A percentile compares a stretch with the other conserved stretches of the same genome.
Conservation (phyloP, 108 stramenopile species). For the Ochromonas danica region DNA sequence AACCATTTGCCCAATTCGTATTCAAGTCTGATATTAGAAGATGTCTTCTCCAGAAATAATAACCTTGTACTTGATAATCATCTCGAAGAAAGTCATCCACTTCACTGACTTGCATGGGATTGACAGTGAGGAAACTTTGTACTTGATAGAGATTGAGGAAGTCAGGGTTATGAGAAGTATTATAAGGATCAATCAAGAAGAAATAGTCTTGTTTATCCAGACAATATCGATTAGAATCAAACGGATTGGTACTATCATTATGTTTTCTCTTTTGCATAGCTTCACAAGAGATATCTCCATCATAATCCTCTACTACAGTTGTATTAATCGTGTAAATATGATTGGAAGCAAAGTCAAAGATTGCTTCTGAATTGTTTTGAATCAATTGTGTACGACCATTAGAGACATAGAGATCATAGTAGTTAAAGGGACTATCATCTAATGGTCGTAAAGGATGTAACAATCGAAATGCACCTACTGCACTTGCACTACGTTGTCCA, state of each 20-base stretch:
- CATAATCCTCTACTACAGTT: neutral
- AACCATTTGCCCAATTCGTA: neutral
- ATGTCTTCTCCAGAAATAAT: neutral
- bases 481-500: neutral
- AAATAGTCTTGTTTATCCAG: slow-evolving; percentile 4
- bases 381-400: neutral
- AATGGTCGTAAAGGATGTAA: neutral
- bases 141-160: neutral
- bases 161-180: neutral
- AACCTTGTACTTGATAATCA: too few species aligned
- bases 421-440: neutral
- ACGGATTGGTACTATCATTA: too few species aligned
- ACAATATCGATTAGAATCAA: neutral
- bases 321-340: neutral
- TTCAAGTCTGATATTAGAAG: neutral
- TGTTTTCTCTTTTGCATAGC: too few species aligned
- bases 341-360: slow-evolving; percentile 9
- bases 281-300: slow-evolving; percentile 18
- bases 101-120: too few species aligned
- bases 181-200: neutral
- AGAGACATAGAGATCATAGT: neutral
- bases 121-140: neutral
- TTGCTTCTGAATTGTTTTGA: neutral
- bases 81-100: too few species aligned
- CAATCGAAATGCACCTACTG: neutral